Conservation (phyloP, 768 basidiomycete species). For the Collybia nuda region DNA sequence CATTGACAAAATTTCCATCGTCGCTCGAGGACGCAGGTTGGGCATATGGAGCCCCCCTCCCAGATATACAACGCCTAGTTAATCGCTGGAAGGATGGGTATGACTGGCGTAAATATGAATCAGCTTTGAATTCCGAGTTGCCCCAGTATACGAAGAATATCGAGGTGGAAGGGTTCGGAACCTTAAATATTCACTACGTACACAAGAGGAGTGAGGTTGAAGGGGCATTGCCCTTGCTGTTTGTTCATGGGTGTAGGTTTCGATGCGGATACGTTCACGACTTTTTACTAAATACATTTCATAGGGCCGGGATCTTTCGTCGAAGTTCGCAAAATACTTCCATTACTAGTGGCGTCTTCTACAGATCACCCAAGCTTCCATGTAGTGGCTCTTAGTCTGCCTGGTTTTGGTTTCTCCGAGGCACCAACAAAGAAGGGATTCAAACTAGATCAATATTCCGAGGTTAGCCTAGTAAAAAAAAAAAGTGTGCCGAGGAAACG, state of each 20-base stretch:
- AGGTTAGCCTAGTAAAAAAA: constrained; percentile 32
- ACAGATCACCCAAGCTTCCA: constrained; percentile 56
- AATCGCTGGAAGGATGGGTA: constrained; percentile 45
- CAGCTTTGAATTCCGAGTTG: constrained; percentile 42
- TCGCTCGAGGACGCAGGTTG: constrained; percentile 21
- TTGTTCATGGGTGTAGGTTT: constrained; percentile 53
- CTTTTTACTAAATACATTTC: neutral
- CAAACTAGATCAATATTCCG: constrained; percentile 39
- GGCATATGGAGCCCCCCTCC: constrained; percentile 47
- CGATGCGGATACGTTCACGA: neutral
- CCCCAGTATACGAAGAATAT: constrained; percentile 54
- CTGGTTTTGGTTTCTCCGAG: constrained; percentile 63
- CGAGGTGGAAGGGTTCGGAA: constrained; percentile 40
- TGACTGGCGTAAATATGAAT: constrained; percentile 51
- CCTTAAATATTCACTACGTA: constrained; percentile 52
- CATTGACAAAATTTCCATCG: neutral
- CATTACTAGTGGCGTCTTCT: constrained; percentile 42
- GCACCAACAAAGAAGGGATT: constrained; percentile 55
- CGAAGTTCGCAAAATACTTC: constrained; percentile 57
- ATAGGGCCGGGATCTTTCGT: constrained; percentile 62
- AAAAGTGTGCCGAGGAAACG: neutral
- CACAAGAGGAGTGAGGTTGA: constrained; percentile 40
- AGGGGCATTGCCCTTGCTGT: constrained; percentile 52
- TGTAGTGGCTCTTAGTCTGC: constrained; percentile 57
- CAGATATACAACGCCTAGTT: constrained; percentile 38